A percentile compares a stretch with the other conserved stretches of the same genome.
phyloP scores from a whole-genome alignment of 2,329 filamentous ascomycete species.

The Fusarium nanum region DNA sequence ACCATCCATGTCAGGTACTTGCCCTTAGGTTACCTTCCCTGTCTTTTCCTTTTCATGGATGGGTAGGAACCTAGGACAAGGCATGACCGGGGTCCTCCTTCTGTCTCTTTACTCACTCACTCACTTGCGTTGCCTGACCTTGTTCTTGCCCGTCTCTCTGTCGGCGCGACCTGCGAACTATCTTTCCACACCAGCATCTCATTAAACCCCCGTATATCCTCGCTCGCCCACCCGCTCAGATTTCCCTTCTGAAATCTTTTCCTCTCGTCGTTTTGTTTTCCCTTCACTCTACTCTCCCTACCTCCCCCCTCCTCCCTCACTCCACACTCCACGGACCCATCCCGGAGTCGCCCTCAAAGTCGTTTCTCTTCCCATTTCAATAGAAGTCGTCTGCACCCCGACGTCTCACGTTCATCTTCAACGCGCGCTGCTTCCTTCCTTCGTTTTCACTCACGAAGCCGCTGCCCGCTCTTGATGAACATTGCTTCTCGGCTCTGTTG shows the following conservation, averaged over 20 bases:
- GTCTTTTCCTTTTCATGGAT: constrained; percentile 38
- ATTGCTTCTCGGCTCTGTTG: constrained; percentile 44
- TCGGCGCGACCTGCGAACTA: constrained; percentile 36
- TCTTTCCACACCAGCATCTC: constrained; percentile 44
- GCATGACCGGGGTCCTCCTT: constrained; percentile 5
- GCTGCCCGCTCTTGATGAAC: constrained; percentile 45
- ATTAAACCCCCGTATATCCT: constrained; percentile 52
- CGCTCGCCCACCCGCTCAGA: constrained; percentile 37
- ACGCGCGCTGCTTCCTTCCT: constrained; percentile 40
- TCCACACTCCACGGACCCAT: constrained; percentile 51
- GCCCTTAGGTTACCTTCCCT: constrained; percentile 40
- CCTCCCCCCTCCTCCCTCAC: constrained; percentile 43
- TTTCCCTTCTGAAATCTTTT: constrained; percentile 48
- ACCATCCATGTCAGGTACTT: constrained; percentile 24
- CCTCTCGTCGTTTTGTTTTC: constrained; percentile 48
- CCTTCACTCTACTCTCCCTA: constrained; percentile 46
- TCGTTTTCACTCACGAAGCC: constrained; percentile 46
- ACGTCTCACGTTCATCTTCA: constrained; percentile 43
- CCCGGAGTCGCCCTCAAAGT: constrained; percentile 46
- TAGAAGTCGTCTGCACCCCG: constrained; percentile 38
- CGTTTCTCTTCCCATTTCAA: constrained; percentile 45
- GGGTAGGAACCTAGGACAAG: neutral
- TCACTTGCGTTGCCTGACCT: constrained; percentile 26
- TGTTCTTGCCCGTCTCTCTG: constrained; percentile 24
- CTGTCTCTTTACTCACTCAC: constrained; percentile 28